These are phyloP conservation scores for Rhizopogon rudus DNA, from an alignment of 768 basidiomycete genomes.

Conservation along the genomic window DNA sequence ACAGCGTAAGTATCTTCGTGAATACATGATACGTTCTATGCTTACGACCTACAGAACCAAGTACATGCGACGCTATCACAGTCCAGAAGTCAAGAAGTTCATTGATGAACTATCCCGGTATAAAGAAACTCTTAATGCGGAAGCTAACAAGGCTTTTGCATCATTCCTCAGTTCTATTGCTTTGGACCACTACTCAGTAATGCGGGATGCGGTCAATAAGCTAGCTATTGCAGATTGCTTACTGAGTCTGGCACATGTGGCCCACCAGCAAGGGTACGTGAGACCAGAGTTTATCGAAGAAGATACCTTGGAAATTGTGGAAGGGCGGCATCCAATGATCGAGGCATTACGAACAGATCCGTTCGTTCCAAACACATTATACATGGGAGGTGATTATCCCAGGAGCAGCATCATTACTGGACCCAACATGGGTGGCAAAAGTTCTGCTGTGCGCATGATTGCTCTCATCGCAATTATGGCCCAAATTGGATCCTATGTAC, in stretches of 20 bases:
- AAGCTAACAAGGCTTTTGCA: slow-evolving; percentile 59
- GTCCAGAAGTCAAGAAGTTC: slow-evolving; percentile 58
- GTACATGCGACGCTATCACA: slow-evolving; percentile 64
- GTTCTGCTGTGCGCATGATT: slow-evolving; percentile 75
- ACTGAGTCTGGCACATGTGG: slow-evolving; percentile 76
- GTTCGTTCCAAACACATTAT: slow-evolving; percentile 80
- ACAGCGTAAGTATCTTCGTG: slow-evolving; percentile 44
- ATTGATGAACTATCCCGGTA: slow-evolving; percentile 71
- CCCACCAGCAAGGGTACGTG: slow-evolving; percentile 69
- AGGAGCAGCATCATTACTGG: slow-evolving; percentile 75
- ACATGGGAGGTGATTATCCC: slow-evolving; percentile 50
- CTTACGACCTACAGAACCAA: slow-evolving; percentile 53
- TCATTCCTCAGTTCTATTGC: slow-evolving; percentile 69
- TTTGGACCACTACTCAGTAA: slow-evolving; percentile 56
- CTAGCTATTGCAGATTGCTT: slow-evolving; percentile 86
- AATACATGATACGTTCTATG: not conserved
- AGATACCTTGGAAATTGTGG: slow-evolving; percentile 63
- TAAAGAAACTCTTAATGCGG: slow-evolving; percentile 65
- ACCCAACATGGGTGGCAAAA: slow-evolving; percentile 88
- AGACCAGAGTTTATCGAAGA: slow-evolving; percentile 72
- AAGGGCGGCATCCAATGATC: slow-evolving; percentile 93
- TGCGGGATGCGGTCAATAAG: slow-evolving; percentile 75
- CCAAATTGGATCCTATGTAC: slow-evolving; percentile 93
- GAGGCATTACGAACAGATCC: slow-evolving; percentile 74
- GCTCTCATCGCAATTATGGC: slow-evolving; percentile 71